Percentiles rank a stretch among this genome's conserved stretches.
These are phyloP conservation scores for Calocybe gangraenosa DNA, from an alignment of 768 basidiomycete species.

Conservation along the genomic window DNA sequence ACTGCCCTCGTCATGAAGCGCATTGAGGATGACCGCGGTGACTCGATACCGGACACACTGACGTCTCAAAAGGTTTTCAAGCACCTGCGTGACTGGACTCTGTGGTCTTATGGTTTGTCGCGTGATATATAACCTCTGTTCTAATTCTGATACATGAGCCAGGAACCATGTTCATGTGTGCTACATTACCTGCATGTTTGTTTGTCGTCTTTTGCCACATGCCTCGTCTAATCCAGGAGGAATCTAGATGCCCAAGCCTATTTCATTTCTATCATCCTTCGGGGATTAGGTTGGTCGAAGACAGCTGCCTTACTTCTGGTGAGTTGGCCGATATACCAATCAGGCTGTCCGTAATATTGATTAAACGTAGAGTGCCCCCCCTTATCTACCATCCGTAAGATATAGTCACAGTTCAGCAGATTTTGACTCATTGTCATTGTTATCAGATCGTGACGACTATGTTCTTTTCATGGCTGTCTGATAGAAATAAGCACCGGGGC, in stretches of 20 bases:
- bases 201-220: neutral
- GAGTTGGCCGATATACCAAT: slow-evolving; percentile 8
- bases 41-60: slow-evolving; percentile 40
- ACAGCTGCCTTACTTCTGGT: slow-evolving; percentile 38
- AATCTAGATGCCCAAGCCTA: slow-evolving; percentile 36
- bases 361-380: slow-evolving; percentile 35
- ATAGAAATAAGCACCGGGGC: slow-evolving; percentile 37
- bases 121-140: neutral
- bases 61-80: slow-evolving; percentile 31
- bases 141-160: slow-evolving; percentile 2
- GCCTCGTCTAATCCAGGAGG: slow-evolving; percentile 1
- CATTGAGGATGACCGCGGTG: slow-evolving; percentile 47
- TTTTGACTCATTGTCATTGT: neutral
- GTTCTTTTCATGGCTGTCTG: slow-evolving; percentile 43
- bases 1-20: slow-evolving; percentile 40
- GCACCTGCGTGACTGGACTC: slow-evolving; percentile 41
- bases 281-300: slow-evolving; percentile 38
- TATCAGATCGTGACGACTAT: slow-evolving; percentile 33
- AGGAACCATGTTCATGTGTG: slow-evolving; percentile 43
- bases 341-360: neutral
- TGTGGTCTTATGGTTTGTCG: slow-evolving; percentile 41
- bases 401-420: neutral
- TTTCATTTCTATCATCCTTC: slow-evolving; percentile 44
- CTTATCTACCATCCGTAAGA: slow-evolving; percentile 40
- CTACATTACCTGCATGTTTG: slow-evolving; percentile 40